phyloP scores from a whole-genome alignment of 2,329 filamentous ascomycete genomes.

The Orbilia oligospora region DNA sequence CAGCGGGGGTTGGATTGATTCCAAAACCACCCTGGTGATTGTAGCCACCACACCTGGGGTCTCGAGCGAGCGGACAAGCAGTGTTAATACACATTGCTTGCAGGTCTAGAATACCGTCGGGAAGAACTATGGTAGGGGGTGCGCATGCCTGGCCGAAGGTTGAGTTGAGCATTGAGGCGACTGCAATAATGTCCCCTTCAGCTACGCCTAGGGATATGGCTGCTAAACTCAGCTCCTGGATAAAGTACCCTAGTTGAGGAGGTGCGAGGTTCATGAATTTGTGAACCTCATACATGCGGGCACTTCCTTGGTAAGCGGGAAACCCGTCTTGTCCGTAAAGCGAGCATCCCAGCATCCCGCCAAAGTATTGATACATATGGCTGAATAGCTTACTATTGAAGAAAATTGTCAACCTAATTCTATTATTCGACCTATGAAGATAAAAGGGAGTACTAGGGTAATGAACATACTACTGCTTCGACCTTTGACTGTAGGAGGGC shows the following conservation, averaged over 20 bases:
- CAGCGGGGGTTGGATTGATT: conserved; percentile 18
- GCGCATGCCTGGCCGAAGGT: conserved; percentile 72
- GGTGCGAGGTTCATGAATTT: conserved; percentile 74
- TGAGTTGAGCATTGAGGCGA: conserved; percentile 70
- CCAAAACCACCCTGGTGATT: conserved; percentile 60
- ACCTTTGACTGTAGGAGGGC: conserved; percentile 70
- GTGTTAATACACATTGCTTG: conserved; percentile 73
- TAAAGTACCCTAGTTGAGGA: conserved; percentile 73
- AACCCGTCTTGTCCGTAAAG: conserved; percentile 70
- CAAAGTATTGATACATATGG: conserved; percentile 76
- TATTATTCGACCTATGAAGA: background rate
- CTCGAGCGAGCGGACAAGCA: conserved; percentile 70
- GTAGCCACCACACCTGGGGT: conserved; percentile 70
- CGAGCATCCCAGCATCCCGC: conserved; percentile 73
- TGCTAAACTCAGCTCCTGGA: conserved; percentile 73
- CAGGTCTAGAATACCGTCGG: conserved; percentile 69
- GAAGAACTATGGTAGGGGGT: conserved; percentile 69
- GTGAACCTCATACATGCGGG: conserved; percentile 72
- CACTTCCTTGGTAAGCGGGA: conserved; percentile 69
- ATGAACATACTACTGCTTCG: conserved; percentile 72
- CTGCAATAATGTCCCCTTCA: conserved; percentile 70
- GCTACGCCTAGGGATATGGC: conserved; percentile 74
- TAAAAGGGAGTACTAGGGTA: background rate
- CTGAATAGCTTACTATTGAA: conserved; percentile 71
- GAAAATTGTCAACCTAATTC: conserved; percentile 18